phyloP scores from a whole-genome alignment of 2,329 filamentous ascomycete genomes.

The Chaetothyriales sp. region DNA sequence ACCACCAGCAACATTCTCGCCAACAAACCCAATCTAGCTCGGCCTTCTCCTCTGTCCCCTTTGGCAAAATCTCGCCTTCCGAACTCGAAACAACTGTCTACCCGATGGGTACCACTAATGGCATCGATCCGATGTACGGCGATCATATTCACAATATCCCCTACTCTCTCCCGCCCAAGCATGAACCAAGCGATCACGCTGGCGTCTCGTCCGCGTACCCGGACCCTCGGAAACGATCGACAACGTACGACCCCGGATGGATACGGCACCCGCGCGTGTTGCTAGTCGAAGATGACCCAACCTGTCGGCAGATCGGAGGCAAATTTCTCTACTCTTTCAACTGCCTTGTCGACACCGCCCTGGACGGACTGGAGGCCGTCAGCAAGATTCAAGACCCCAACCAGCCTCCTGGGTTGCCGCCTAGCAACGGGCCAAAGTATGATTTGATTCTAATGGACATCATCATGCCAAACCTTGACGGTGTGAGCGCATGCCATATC shows the following conservation, averaged over 20 bases:
- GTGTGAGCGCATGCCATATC: conserved; percentile 83
- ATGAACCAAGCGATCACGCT: conserved; percentile 27
- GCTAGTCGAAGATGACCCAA: conserved; percentile 70
- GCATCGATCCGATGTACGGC: conserved; percentile 86
- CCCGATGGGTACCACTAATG: conserved; percentile 75
- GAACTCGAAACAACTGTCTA: conserved; percentile 66
- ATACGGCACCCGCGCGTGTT: conserved; percentile 60
- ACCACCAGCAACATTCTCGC: conserved; percentile 23
- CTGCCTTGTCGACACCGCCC: conserved; percentile 50
- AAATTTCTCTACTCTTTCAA: conserved; percentile 52
- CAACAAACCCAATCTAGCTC: conserved; percentile 11
- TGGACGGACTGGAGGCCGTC: conserved; percentile 80
- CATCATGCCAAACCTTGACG: conserved; percentile 93
- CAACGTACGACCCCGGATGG: conserved; percentile 48
- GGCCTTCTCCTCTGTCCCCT: conserved; percentile 36
- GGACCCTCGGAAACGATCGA: conserved; percentile 32
- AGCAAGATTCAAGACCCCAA: conserved; percentile 52
- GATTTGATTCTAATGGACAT: conserved; percentile 77
- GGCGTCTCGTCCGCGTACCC: conserved; percentile 13
- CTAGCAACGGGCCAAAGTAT: conserved; percentile 39
- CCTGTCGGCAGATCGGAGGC: conserved; percentile 50
- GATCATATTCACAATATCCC: conserved; percentile 92
- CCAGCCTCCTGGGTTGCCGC: background rate
- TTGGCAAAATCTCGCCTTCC: conserved; percentile 32
- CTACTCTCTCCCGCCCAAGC: conserved; percentile 58